Base-by-base conservation (phyloP, 805 yeast genomes). In the Tetrapisispora taiwanensis region DNA sequence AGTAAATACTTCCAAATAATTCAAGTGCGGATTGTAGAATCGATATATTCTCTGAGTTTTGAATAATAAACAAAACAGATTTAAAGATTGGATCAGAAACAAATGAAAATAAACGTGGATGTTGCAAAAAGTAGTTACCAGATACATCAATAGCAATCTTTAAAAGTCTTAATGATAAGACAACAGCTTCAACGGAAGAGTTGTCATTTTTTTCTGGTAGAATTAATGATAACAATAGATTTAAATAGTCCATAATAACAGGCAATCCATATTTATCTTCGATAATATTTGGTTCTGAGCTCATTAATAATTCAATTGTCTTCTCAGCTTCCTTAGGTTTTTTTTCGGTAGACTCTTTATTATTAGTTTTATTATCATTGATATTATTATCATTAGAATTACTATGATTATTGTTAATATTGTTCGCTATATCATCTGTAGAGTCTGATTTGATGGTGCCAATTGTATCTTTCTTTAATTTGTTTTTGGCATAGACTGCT, bases 161-260 rank as follows among this genome's bases (percentile, higher is more conserved):
- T 35, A 90, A 68, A 34, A 90, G 71, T 17, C 79, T 72, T 30
- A 90, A 64, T 0, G 95, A 89, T 63, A 89, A 77, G 12, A 83
- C 79, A 41, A 94, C 75, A 1, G 95, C 80, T 31, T 84, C 73
- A 59, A 87, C 95, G 49, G 88, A 84, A 54, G 85, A 89, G 54
- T 83, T 86, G 55, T 75, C 76, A 56, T 81, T 86, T 53, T 85
- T 83, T 20, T 79, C 75, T 0, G 95, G 92, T 9, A 92, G 79
- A 30, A 88, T 71, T 63, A 88, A 78, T 2, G 89, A 81, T n/a
- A 86, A 75, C 31, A 89, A 70, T 26, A 85, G 79, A 12, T 81
- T 79, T 52, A 86, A 62, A 52, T 81, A 82, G 52, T 86, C 94
- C 51, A 81, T 76, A 53, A 86, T 76, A 41, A 90, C 81, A 14